phyloP scores from a whole-genome alignment of 148 eudicot genomes.

The Arbutus unedo region DNA sequence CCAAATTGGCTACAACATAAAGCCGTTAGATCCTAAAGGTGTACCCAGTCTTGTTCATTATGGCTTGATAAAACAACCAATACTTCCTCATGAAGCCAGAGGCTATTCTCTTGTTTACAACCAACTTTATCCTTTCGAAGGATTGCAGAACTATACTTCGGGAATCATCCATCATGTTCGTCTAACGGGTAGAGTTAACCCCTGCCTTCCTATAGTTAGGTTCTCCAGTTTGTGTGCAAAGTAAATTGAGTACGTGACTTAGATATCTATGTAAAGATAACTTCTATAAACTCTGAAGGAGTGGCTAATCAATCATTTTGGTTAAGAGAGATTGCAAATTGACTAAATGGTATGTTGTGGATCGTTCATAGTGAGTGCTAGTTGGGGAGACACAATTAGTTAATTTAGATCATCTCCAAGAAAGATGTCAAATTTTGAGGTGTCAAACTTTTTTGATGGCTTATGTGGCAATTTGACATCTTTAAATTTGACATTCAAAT shows the following conservation, averaged over 20 bases:
- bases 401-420: not conserved
- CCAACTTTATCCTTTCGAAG: conserved; percentile 89
- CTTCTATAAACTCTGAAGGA: too few relatives aligned
- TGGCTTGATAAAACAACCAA: conserved; percentile 42
- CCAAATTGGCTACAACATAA: conserved; percentile 74
- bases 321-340: not conserved
- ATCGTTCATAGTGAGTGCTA: not conserved
- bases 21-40: conserved; percentile 61
- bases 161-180: conserved; percentile 96
- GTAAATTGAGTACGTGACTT: not conserved
- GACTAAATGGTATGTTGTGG: not conserved
- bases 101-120: conserved; percentile 81
- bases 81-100: conserved; percentile 50
- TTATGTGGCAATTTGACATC: too few relatives aligned
- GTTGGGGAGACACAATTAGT: not conserved
- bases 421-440: too few relatives aligned
- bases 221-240: not conserved
- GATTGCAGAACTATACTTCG: conserved; percentile 92
- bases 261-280: not conserved
- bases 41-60: conserved; percentile 72
- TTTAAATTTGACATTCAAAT: too few relatives aligned
- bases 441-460: too few relatives aligned
- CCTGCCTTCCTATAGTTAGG: not conserved
- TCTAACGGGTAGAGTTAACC: conserved; percentile 54
- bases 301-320: too few relatives aligned